These are phyloP conservation scores for Leccinum subfulvum DNA, from an alignment of 1,284 basidiomycete species.

Conservation along the genomic window DNA sequence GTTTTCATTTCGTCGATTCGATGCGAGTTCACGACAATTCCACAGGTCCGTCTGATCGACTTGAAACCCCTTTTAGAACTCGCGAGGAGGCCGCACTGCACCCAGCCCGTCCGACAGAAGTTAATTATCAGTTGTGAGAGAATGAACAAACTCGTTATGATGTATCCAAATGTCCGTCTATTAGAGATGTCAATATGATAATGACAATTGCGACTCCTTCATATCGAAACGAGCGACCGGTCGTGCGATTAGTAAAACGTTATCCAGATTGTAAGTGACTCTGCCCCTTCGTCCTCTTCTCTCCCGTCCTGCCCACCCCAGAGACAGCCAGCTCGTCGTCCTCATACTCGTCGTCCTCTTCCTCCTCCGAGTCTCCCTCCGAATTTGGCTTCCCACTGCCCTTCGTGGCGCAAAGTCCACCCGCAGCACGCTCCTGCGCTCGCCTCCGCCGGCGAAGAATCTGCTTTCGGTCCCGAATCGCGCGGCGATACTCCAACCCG, in stretches of 20 bases:
- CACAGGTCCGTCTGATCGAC: constrained; percentile 13
- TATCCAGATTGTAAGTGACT: constrained; percentile 33
- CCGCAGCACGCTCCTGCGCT: constrained; percentile 74
- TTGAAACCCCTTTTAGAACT: constrained; percentile 9
- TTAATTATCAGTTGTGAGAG: constrained; percentile 19
- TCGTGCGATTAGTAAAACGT: constrained; percentile 12
- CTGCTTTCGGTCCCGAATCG: constrained; percentile 74
- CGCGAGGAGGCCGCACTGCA: constrained; percentile 35
- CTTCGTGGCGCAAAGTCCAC: constrained; percentile 34
- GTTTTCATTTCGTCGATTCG: background rate
- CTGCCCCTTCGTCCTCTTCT: constrained; percentile 28
- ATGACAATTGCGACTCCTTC: constrained; percentile 27
- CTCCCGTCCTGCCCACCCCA: constrained; percentile 28
- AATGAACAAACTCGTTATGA: constrained; percentile 23
- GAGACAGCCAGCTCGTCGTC: constrained; percentile 26
- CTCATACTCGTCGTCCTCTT: constrained; percentile 30
- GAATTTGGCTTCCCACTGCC: constrained; percentile 30
- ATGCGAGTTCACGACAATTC: background rate
- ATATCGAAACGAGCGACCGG: constrained; percentile 19
- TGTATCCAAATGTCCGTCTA: constrained; percentile 36
- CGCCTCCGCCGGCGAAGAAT: constrained; percentile 71
- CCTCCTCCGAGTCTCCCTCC: constrained; percentile 30
- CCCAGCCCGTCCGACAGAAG: constrained; percentile 27
- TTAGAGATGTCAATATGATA: constrained; percentile 30
- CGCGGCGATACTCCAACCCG: constrained; percentile 58